Conservation (phyloP, 352 stramenopile species). For the Globisporangium apiculatum region DNA sequence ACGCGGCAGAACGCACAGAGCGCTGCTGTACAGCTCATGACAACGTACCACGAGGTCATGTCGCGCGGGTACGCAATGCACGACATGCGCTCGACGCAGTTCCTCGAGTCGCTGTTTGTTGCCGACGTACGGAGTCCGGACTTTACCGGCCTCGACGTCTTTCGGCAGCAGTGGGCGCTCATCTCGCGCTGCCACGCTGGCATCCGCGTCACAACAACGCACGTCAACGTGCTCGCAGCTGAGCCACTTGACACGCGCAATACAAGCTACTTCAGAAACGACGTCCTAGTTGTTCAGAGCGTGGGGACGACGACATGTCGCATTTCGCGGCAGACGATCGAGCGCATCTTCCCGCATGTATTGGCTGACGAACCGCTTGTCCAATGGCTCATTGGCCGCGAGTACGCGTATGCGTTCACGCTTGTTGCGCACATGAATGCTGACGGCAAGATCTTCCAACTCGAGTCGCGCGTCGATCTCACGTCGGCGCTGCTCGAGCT, state of each 20-base stretch:
- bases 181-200: constrained; percentile 24
- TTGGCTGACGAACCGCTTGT: constrained; percentile 33
- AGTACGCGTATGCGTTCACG: constrained; percentile 35
- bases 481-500: constrained; percentile 25
- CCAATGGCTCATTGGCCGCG: constrained; percentile 35
- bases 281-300: constrained; percentile 28
- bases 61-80: constrained; percentile 12
- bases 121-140: constrained; percentile 27
- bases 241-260: constrained; percentile 9
- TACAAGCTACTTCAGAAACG: constrained; percentile 10
- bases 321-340: constrained; percentile 33
- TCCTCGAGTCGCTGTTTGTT: constrained; percentile 17
- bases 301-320: constrained; percentile 22
- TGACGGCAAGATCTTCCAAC: constrained; percentile 30
- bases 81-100: constrained; percentile 10
- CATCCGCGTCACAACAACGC: constrained; percentile 15
- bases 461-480: constrained; percentile 36
- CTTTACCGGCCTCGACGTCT: constrained; percentile 21
- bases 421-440: constrained; percentile 29
- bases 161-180: constrained; percentile 41
- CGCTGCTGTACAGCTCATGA: constrained; percentile 20
- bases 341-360: constrained; percentile 39
- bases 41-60: constrained; percentile 30
- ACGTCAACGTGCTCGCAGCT: constrained; percentile 15
- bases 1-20: constrained; percentile 20